Evolutionary conservation across 139 green algal genomes (phyloP).

Genomic region (Pleodorina starrii): DNA sequence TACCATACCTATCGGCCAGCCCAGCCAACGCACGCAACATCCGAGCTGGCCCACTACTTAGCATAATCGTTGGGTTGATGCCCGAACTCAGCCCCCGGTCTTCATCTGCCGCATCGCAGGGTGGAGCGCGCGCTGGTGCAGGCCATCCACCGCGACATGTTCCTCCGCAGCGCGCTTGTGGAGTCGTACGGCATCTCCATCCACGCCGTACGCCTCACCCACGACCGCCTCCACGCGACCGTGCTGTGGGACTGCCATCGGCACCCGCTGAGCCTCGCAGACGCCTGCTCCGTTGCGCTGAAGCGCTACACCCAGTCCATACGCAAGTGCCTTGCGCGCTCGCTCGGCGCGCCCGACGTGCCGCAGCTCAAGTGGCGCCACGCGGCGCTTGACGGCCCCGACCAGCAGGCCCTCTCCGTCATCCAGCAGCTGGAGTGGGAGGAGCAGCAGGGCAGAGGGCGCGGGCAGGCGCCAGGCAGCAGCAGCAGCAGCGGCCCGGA

Average conservation of each 20-base stretch:
- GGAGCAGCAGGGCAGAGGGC: neutral
- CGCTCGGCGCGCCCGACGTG: neutral
- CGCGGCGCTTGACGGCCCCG: neutral
- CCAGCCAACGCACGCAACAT: too few relatives aligned
- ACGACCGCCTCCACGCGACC: neutral
- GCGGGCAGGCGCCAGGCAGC: neutral
- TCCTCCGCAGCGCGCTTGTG: neutral
- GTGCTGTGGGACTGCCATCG: constrained; percentile 26
- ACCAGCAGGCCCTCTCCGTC: neutral
- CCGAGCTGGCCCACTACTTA: too few relatives aligned
- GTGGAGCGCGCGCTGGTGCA: constrained; percentile 1
- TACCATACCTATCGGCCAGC: too few relatives aligned
- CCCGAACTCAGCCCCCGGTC: too few relatives aligned
- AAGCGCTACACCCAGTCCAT: neutral
- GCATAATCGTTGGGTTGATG: too few relatives aligned
- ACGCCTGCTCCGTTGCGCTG: neutral
- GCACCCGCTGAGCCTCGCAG: neutral
- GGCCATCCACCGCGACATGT: neutral
- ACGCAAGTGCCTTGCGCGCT: neutral
- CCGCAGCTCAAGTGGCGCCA: constrained; percentile 13
- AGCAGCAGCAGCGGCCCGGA: neutral
- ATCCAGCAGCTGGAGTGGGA: neutral
- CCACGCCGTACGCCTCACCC: constrained; percentile 8
- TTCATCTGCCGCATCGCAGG: too few relatives aligned
- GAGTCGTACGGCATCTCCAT: neutral